Evolutionary conservation across 2,329 filamentous ascomycete species (phyloP).

Genomic region (Capronia americana): DNA sequence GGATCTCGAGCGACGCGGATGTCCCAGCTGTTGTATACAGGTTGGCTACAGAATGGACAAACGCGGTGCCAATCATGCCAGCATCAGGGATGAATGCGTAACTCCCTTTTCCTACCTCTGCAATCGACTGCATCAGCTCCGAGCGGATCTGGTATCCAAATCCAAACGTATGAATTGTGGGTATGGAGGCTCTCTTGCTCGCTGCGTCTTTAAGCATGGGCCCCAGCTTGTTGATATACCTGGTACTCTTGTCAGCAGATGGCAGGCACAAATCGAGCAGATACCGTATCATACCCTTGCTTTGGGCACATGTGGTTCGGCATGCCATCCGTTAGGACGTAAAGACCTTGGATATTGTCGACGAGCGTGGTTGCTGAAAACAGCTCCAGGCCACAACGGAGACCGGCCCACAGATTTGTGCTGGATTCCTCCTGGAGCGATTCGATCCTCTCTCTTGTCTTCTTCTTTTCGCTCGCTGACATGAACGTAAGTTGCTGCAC

Average conservation of each 20-base stretch:
- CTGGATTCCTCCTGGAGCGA: slow-evolving; percentile 47
- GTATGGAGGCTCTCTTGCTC: slow-evolving; percentile 51
- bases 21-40: slow-evolving; percentile 65
- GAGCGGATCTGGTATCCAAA: slow-evolving; percentile 60
- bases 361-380: slow-evolving; percentile 48
- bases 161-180: slow-evolving; percentile 58
- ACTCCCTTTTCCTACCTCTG: slow-evolving; percentile 63
- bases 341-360: slow-evolving; percentile 44
- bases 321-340: slow-evolving; percentile 46
- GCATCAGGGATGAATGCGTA: slow-evolving; percentile 68
- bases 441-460: slow-evolving; percentile 52
- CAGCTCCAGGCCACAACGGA: slow-evolving; percentile 58
- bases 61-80: slow-evolving; percentile 67
- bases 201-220: slow-evolving; percentile 40
- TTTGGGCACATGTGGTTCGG: slow-evolving; percentile 63
- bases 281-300: slow-evolving; percentile 46
- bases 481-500: slow-evolving; percentile 58
- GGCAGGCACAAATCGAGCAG: not conserved
- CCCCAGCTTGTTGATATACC: slow-evolving; percentile 61
- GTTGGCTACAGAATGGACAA: slow-evolving; percentile 67
- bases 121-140: slow-evolving; percentile 65
- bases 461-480: slow-evolving; percentile 55
- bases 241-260: slow-evolving; percentile 10
- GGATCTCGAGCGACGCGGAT: slow-evolving; percentile 53
- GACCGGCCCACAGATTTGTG: slow-evolving; percentile 67